Conservation (phyloP, 495 filamentous ascomycete genomes). For the Hypoxylon rickii region DNA sequence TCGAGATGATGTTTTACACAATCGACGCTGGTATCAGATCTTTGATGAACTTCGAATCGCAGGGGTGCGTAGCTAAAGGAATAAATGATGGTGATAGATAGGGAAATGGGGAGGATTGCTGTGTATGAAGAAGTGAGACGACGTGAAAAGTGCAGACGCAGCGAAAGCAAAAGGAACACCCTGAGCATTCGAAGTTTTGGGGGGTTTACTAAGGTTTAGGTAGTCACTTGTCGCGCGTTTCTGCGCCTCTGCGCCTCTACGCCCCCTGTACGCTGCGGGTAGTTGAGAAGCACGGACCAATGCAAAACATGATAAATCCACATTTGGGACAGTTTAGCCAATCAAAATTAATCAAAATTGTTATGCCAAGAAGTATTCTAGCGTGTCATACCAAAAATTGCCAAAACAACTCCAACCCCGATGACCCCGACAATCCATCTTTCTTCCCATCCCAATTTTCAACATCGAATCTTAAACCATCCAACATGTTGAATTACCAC, state of each 20-base stretch:
- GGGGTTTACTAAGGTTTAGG: conserved; percentile 29
- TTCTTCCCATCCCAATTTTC: conserved; percentile 34
- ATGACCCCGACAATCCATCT: conserved; percentile 27
- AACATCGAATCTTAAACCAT: conserved; percentile 28
- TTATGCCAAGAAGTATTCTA: conserved; percentile 18
- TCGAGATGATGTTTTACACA: too few species aligned
- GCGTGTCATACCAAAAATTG: conserved; percentile 36
- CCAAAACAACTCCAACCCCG: conserved; percentile 37
- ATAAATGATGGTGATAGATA: neutral
- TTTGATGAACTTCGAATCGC: conserved; percentile 1
- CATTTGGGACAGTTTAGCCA: conserved; percentile 11
- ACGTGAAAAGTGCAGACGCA: conserved; percentile 32
- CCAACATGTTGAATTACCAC: conserved; percentile 3
- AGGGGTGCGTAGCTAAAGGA: conserved; percentile 4
- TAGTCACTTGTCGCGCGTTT: conserved; percentile 34
- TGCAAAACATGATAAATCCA: conserved; percentile 24
- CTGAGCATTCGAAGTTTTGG: conserved; percentile 16
- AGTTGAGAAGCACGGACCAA: conserved; percentile 33
- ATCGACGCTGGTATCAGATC: too few species aligned
- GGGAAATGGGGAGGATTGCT: too few species aligned
- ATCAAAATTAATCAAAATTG: conserved; percentile 32
- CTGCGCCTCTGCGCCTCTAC: conserved; percentile 16
- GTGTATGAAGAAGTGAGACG: too few species aligned
- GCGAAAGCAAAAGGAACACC: conserved; percentile 20
- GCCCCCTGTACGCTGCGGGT: conserved; percentile 15